Evolutionary conservation across 164 flowering plant species (phyloP).

Genomic region (Piper longum): DNA sequence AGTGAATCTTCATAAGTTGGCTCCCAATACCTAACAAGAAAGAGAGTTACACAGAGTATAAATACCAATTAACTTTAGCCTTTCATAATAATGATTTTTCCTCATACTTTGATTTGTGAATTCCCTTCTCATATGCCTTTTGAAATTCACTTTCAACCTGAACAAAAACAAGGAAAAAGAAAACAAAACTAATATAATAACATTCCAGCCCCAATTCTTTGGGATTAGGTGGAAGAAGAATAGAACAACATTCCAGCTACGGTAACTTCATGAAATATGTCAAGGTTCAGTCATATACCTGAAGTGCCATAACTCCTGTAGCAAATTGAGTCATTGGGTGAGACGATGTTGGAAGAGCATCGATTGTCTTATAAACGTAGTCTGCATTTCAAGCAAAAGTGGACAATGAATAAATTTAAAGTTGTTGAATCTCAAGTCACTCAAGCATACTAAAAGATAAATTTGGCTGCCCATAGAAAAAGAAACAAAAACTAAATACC

Average conservation of each 20-base stretch:
- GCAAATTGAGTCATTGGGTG: conserved; percentile 99
- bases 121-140: conserved; percentile 93
- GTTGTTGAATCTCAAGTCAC: not conserved
- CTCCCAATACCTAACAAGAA: conserved; percentile 73
- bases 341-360: conserved; percentile 65
- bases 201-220: no score
- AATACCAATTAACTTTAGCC: no score
- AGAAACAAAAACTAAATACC: not conserved
- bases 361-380: conserved; percentile 69
- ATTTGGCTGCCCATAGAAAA: not conserved
- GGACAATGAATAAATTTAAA: not conserved
- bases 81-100: not conserved
- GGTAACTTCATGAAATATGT: not conserved
- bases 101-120: conserved; percentile 63
- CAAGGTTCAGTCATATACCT: conserved; percentile 35
- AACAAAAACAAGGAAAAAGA: conserved; percentile 5
- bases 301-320: conserved; percentile 95
- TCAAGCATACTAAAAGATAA: not conserved
- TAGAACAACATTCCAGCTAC: no score
- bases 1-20: conserved; percentile 90
- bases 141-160: conserved; percentile 97
- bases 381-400: conserved; percentile 36
- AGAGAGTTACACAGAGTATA: not conserved
- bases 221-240: no score
- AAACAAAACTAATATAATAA: not conserved